These are phyloP conservation scores for Cercospora sesami DNA, from an alignment of 2,329 filamentous ascomycete species.

Conservation along the genomic window DNA sequence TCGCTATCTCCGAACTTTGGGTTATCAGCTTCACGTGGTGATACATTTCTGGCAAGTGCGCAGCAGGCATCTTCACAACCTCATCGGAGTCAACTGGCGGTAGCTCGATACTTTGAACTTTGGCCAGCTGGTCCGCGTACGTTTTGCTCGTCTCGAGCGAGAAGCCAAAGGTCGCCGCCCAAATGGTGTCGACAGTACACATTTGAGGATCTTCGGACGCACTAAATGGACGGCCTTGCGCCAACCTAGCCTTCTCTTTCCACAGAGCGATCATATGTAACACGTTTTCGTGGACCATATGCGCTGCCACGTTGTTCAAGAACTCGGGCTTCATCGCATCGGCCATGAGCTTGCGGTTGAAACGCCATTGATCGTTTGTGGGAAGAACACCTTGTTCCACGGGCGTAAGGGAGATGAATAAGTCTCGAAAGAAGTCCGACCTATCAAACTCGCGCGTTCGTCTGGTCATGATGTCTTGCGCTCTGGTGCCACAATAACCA, in stretches of 20 bases:
- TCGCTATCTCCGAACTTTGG: conserved; percentile 2
- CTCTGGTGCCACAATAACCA: not conserved
- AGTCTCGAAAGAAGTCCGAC: conserved; percentile 1
- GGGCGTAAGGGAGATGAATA: not conserved
- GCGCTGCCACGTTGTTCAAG: not conserved
- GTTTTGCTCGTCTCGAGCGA: not conserved
- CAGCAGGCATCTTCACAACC: not conserved
- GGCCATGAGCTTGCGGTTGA: conserved; percentile 4
- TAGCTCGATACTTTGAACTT: not conserved
- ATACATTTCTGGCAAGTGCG: not conserved
- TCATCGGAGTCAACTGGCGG: not conserved
- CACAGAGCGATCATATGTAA: conserved; percentile 1
- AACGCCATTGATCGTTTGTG: conserved; percentile 11
- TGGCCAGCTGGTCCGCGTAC: not conserved
- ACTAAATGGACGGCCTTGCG: not conserved
- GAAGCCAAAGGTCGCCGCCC: conserved; percentile 8
- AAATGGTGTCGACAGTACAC: conserved; percentile 7
- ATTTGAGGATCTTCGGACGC: not conserved
- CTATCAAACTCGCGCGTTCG: conserved; percentile 8
- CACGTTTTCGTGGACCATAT: not conserved
- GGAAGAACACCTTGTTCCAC: not conserved
- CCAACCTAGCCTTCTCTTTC: not conserved
- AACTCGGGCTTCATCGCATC: conserved; percentile 11
- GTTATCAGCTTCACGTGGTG: not conserved
- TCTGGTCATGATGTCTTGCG: conserved; percentile 8